Evolutionary conservation across 2,329 filamentous ascomycete genomes (phyloP), one percentile per base, ranked within the genome.

Genomic region (Lomentospora prolificans): DNA sequence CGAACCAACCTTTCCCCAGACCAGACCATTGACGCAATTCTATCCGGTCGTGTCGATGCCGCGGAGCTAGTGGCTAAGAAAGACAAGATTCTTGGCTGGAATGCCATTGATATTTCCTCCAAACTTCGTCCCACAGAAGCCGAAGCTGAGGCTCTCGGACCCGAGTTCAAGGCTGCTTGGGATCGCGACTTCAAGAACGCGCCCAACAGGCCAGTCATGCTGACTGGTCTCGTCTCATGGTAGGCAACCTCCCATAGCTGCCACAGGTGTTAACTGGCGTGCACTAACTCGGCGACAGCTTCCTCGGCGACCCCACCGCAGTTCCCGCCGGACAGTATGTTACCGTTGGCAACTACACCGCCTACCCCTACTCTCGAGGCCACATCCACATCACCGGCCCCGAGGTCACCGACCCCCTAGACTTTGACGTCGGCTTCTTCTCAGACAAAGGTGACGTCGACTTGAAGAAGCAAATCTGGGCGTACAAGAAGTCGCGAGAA

Each of bases 401-500:
- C 10, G 61, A 65, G 2, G 60, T 71, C 3, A 61, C 68, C 9
- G 69, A 72, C 25, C 64, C 66, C 3, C 67, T 73, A 10, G 73
- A 78, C 51, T 81, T 82, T 54, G 73, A 79, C 55, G 69, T 74
- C 0, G 79, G 78, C 19, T 81, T 72, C 64, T 69, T 82, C 39
- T 70, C 65, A 17, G 71, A 80, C 58, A 12, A 53, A 33, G 75
- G 73, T 31, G 72, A 73, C 3, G 65, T 81, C n/a, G 82, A 86
- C 62, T 51, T 85, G 36, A 79, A 80, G 66, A 81, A 78, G 61
- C 77, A 82, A 19, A 61, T 84, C 3, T 86, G 82, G 82, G 76
- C 72, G 0, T 87, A 87, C 70, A 87, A 87, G 66, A 79, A 77
- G 61, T 72, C 75, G n/a, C 79, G 84, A 1, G 82, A 85, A 64